These are phyloP conservation scores for Phanerochaete carnosa DNA, from an alignment of 768 basidiomycete genomes.

Conservation along the genomic window DNA sequence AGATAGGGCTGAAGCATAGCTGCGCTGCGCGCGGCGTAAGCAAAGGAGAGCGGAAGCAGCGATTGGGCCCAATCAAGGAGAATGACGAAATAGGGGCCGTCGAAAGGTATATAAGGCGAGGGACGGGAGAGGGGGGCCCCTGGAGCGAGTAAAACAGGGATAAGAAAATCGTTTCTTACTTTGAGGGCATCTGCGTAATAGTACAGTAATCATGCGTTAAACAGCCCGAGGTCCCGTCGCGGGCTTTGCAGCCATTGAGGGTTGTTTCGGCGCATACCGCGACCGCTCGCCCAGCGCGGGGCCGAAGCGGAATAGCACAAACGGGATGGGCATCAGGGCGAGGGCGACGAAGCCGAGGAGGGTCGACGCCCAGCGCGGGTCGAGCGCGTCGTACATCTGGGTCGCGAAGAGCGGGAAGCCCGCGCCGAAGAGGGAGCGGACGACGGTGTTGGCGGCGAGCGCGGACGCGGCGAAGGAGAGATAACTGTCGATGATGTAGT, in stretches of 20 bases:
- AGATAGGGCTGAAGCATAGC: no score
- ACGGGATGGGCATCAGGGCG: slow-evolving; percentile 42
- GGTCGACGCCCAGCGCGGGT: slow-evolving; percentile 58
- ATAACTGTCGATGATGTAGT: slow-evolving; percentile 66
- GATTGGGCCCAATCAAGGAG: no score
- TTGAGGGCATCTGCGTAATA: no score
- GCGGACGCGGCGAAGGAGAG: slow-evolving; percentile 57
- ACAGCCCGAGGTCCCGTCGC: neutral
- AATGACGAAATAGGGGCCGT: no score
- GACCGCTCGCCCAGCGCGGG: slow-evolving; percentile 20
- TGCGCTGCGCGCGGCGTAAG: no score
- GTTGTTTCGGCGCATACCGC: slow-evolving; percentile 21
- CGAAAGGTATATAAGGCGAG: no score
- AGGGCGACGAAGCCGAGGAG: slow-evolving; percentile 53
- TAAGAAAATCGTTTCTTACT: no score
- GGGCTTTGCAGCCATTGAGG: neutral
- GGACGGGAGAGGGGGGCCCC: no score
- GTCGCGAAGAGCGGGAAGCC: slow-evolving; percentile 27
- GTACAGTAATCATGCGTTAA: no score
- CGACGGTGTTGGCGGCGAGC: slow-evolving; percentile 51
- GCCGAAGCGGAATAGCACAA: slow-evolving; percentile 25
- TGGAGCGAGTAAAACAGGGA: no score
- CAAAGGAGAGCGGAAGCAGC: no score
- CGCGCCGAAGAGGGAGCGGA: slow-evolving; percentile 35
- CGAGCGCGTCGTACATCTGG: slow-evolving; percentile 51